Evolutionary conservation across 2,329 filamentous ascomycete genomes (phyloP), one percentile per base, ranked within the genome.

Genomic region (Lasiodiplodia gonubiensis): DNA sequence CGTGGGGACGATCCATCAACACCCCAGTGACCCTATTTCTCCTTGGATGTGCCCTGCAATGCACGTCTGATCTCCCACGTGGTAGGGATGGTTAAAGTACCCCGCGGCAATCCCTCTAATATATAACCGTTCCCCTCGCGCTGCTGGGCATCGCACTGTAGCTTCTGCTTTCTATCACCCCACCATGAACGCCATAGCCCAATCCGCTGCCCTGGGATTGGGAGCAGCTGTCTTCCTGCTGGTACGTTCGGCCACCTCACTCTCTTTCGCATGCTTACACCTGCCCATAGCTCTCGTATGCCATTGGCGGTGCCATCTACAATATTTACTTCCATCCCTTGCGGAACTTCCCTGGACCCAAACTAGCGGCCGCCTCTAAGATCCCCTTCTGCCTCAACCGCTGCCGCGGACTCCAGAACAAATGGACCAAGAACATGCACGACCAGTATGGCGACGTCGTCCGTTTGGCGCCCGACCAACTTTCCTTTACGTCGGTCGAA

Each of bases 251-350:
- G 27, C 25, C 27, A 3, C 8, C 10, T 2, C 21, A 2, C 4
- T 25, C 18, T 25, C 2, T 35, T 39, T 33, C 25, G 3, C 39
- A 23, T 35, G 57, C 57, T 49, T 8, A 61, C 39, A 37, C 8
- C 6, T 37, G n/a, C 8, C 42, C 4, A n/a, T 30, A 66, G 64
- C 2, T 59, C n/a, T 33, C 55, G 5, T 61, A 60, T 16, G 23
- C 23, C 7, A 16, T 67, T n/a, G 49, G 18, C 16, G 16, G 12
- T 10, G 18, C 54, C 11, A 27, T 69, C 23, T 69, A 67, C 59
- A 67, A 67, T 14, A 3, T 69, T 10, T 67, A 64, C 46, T 54
- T 69, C n/a, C 59, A 67, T 53, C 68, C 68, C 4, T 46, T 69
- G 11, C 57, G 65, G 52, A 57, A 51, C 4, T 69, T 59, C 46